Conservation (phyloP, 139 green algal species). For the Mychonastes homosphaera region DNA sequence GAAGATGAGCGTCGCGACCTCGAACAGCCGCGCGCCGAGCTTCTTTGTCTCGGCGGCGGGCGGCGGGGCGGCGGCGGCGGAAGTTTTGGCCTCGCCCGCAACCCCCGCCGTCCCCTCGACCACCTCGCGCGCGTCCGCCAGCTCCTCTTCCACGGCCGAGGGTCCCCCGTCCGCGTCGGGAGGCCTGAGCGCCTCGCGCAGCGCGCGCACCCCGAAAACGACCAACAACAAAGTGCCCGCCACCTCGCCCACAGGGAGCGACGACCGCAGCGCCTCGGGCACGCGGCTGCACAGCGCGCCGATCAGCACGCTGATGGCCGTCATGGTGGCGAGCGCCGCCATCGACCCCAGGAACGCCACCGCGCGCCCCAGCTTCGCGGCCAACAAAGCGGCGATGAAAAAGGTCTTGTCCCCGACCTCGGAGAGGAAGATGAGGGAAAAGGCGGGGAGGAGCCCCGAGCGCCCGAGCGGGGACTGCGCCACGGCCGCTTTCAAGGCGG, state of each 20-base stretch:
- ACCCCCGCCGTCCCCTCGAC: conserved; percentile 35
- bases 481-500: no score
- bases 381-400: conserved; percentile 95
- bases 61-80: not conserved
- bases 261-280: conserved; percentile 63
- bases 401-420: conserved; percentile 99
- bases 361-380: conserved; percentile 61
- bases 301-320: conserved; percentile 86
- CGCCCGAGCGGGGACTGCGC: conserved; percentile 53
- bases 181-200: conserved; percentile 3
- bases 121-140: conserved; percentile 58
- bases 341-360: conserved; percentile 49
- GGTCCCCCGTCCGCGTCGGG: not conserved
- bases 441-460: conserved; percentile 84
- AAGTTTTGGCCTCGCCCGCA: not conserved
- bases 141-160: conserved; percentile 35
- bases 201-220: conserved; percentile 80
- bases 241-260: conserved; percentile 70
- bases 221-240: conserved; percentile 71
- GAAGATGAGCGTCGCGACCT: conserved; percentile 81
- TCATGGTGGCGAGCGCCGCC: conserved; percentile 70
- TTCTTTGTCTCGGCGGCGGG: conserved; percentile 2
- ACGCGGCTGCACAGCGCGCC: conserved; percentile 68
- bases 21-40: conserved; percentile 20
- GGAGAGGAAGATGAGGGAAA: conserved; percentile 89